Evolutionary conservation across 192 early-diverging fungal genomes (phyloP), one percentile per base, ranked within the genome.

Genomic region (Gonapodya sp.): DNA sequence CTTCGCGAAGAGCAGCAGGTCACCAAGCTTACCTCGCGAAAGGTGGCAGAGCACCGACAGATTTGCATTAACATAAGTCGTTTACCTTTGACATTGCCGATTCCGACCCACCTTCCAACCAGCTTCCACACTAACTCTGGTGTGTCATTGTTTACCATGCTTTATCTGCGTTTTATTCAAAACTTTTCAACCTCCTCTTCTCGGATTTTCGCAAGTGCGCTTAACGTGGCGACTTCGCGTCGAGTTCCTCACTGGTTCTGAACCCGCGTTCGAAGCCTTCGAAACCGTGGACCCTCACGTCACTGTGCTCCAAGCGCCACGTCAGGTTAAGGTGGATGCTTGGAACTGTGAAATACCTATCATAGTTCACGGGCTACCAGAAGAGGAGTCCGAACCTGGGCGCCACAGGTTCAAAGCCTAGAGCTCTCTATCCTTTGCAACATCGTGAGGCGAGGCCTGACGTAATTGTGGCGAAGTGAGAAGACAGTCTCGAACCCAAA

Each of bases 11-110:
- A 34, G 75, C 75, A 77, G 30, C 75, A 18, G 75, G 8, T 34
- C 31, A 34, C 75, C 30, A 18, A 77, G 75, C 46, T 64, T 24
- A 64, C 46, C 46, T 77, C 75, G 2, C 75, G 75, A 16, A 2
- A 33, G 31, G 30, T 77, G 8, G 75, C 75, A 34, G 75, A 77
- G 75, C 75, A 77, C 75, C 75, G 34, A 16, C 30, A 77, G 75
- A 31, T 77, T 34, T 77, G 75, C 75, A 16, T 77, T 33, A 77
- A 77, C 75, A 77, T 34, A 8, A 31, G 2, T 14, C 75, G 75
- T 14, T 31, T 34, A 18, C 75, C 18, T 16, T 16, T 77, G 2
- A 8, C 34, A 31, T 33, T 77, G 8, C 75, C 75, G 18, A 77
- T 77, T 2, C 75, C 75, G 31, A 2, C 75, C 14, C 18, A 77